Percentiles rank a stretch among this genome's conserved stretches.
Conservation (phyloP, 106 monocot species). For the Acanthochlamys bracteata region DNA sequence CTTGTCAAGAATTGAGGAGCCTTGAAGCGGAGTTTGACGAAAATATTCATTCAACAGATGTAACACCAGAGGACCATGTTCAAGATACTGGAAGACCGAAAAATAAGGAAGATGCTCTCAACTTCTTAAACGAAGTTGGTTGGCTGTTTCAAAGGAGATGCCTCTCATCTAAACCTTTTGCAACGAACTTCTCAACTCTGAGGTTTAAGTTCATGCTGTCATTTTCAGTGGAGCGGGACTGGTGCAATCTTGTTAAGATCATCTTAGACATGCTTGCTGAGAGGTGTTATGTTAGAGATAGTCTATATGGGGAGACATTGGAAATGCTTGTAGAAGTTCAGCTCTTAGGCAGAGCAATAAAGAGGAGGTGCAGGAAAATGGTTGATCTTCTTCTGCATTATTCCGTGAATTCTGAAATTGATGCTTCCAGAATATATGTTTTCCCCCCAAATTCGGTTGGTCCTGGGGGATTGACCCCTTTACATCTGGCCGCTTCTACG, state of each 20-base stretch:
- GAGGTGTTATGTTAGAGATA: constrained; percentile 29
- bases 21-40: constrained; percentile 75
- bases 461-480: constrained; percentile 79
- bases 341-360: constrained; percentile 77
- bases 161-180: neutral
- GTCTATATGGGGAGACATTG: constrained; percentile 44
- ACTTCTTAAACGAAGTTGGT: constrained; percentile 93
- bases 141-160: constrained; percentile 85
- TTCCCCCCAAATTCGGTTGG: constrained; percentile 66
- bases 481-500: constrained; percentile 85
- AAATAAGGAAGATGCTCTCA: constrained; percentile 58
- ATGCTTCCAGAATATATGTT: constrained; percentile 31
- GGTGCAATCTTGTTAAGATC: constrained; percentile 45
- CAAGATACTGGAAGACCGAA: constrained; percentile 23
- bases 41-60: constrained; percentile 14
- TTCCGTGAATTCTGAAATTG: constrained; percentile 17
- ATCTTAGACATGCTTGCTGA: constrained; percentile 71
- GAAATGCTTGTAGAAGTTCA: constrained; percentile 68
- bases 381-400: constrained; percentile 76
- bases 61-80: constrained; percentile 18
- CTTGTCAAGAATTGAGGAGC: constrained; percentile 71
- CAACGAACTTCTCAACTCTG: constrained; percentile 42
- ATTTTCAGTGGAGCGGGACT: constrained; percentile 82
- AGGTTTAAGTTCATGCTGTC: constrained; percentile 77
- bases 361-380: constrained; percentile 82